These are phyloP conservation scores for Groenewaldozyma auringiensis DNA, from an alignment of 1,139 yeast genomes.

Conservation along the genomic window DNA sequence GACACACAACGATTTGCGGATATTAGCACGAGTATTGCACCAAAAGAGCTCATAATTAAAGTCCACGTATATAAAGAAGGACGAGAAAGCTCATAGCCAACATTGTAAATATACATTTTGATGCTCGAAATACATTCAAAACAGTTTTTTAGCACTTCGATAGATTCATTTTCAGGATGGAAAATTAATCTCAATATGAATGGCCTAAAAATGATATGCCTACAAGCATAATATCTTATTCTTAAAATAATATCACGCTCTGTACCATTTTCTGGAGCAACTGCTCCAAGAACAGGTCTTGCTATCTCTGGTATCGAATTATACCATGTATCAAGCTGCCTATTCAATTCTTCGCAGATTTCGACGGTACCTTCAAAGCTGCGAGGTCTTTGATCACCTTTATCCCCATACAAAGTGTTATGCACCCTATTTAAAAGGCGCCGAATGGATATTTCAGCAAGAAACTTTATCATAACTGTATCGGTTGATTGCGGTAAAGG, in stretches of 20 bases:
- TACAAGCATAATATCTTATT: slow-evolving; percentile 16
- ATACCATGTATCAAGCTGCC: slow-evolving; percentile 17
- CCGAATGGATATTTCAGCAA: slow-evolving; percentile 18
- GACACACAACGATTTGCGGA: slow-evolving; percentile 11
- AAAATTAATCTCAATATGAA: slow-evolving; percentile 13
- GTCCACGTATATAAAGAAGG: slow-evolving; percentile 19
- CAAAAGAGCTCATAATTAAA: slow-evolving; percentile 13
- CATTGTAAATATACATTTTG: slow-evolving; percentile 13
- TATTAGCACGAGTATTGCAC: slow-evolving; percentile 13
- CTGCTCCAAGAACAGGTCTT: slow-evolving; percentile 11
- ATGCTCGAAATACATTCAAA: slow-evolving; percentile 13
- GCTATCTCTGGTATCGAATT: slow-evolving; percentile 15
- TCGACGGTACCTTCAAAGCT: slow-evolving; percentile 6
- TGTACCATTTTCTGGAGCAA: slow-evolving; percentile 4
- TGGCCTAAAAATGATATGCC: slow-evolving; percentile 18
- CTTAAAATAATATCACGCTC: slow-evolving; percentile 14
- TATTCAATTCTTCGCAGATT: slow-evolving; percentile 15
- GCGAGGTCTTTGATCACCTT: slow-evolving; percentile 3
- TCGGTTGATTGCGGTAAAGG: slow-evolving; percentile 13
- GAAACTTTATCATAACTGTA: slow-evolving; percentile 14
- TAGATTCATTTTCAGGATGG: slow-evolving; percentile 6
- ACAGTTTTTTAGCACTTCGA: slow-evolving; percentile 12
- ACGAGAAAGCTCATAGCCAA: slow-evolving; percentile 10
- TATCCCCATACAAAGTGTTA: slow-evolving; percentile 11
- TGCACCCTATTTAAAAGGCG: slow-evolving; percentile 18